These are phyloP conservation scores for Ceratobasidium sp. DNA, from an alignment of 1,284 basidiomycete species.

Conservation along the genomic window DNA sequence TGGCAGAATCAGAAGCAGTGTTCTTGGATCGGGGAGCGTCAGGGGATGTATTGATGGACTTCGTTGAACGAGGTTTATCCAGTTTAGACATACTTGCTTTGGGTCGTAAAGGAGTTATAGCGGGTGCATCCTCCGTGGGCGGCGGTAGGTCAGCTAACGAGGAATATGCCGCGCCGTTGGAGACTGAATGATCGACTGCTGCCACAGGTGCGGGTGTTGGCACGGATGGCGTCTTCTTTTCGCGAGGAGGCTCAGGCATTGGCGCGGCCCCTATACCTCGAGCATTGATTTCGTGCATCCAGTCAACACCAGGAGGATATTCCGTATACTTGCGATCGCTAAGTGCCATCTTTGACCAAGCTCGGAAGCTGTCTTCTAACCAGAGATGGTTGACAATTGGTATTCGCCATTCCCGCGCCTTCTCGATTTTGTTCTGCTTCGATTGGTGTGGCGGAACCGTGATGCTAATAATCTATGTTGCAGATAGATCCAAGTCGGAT, in stretches of 20 bases:
- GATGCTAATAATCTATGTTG: neutral
- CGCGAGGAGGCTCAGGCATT: conserved; percentile 1
- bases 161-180: neutral
- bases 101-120: neutral
- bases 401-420: conserved; percentile 80
- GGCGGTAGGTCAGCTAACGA: neutral
- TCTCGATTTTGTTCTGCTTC: conserved; percentile 73
- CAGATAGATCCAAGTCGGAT: conserved; percentile 6
- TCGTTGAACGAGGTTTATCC: neutral
- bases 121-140: neutral
- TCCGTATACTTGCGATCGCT: conserved; percentile 63
- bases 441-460: conserved; percentile 54
- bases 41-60: neutral
- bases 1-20: conserved; percentile 48
- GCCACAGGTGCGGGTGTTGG: no score
- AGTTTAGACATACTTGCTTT: neutral
- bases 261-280: conserved; percentile 7
- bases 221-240: neutral
- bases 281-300: conserved; percentile 52
- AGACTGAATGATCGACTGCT: neutral
- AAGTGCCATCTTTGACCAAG: conserved; percentile 61
- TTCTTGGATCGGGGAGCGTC: conserved; percentile 43
- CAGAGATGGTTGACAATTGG: conserved; percentile 88
- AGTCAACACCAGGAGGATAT: conserved; percentile 73
- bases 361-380: conserved; percentile 85